Evolutionary conservation across 495 filamentous ascomycete genomes (phyloP), one percentile per base, ranked within the genome.

Genomic region (Letharia columbiana): DNA sequence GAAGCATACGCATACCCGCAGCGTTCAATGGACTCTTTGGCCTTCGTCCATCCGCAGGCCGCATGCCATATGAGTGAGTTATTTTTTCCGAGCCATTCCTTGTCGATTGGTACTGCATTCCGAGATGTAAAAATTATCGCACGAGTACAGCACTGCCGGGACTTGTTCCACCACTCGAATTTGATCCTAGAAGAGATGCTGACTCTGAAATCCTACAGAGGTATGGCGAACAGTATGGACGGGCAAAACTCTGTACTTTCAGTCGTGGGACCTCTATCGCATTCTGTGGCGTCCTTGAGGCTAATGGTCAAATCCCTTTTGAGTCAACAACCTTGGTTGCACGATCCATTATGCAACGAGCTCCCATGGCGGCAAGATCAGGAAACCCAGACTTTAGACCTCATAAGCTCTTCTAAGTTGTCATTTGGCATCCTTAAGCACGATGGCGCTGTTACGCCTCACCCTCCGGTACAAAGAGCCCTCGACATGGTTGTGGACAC

Each of bases 1-100:
- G 89, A 11, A 86, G 79, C 66, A 82, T 91, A 28, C 78, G 89
- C 1, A 84, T 89, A 61, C 89, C 89, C 3, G 80, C 85, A 37
- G 82, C 80, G 3, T 89, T 89, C 66, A 86, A 86, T 71, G 82
- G 79, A 6, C 69, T 87, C 1, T 89, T 83, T 75, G 86, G 86
- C 0, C 54, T 84, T 20, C 72, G 77, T 31, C 80, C 82, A 13
- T 82, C 82, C 0, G 39, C 71, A 4, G 80, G 79, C 3, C 68
- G 81, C 20, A 73, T 82, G 5, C 79, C 82, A 0, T 73, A 71
- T 57, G 73, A 77, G 7, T 17, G 45, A 49, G 45, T 49, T 15
- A 0, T 15, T 11, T 44, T 3, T 44, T 44, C 41, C 41, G 41
- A 44, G 41, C 41, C 45, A n/a, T 23, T 7, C 23, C 23, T 28